These are phyloP conservation scores for Tetrapisispora pingtungensis DNA, from an alignment of 805 yeast genomes.

Conservation along the genomic window DNA sequence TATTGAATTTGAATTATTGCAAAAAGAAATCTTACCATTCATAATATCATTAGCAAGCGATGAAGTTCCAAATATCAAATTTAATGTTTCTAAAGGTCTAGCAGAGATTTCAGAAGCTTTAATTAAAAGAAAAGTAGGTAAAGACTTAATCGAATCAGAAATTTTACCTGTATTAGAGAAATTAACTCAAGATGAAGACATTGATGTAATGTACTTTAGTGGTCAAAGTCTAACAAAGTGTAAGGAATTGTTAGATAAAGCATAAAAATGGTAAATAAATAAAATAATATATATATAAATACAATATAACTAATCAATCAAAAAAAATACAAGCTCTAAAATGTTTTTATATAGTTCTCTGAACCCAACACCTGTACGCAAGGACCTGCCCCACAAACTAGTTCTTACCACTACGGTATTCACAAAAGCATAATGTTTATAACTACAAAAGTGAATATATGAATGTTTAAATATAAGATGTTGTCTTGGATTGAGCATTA, in stretches of 20 bases:
- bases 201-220: constrained; percentile 84
- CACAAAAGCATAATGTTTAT: no score
- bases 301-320: no score
- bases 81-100: constrained; percentile 85
- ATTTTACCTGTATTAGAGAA: constrained; percentile 57
- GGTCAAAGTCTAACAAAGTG: constrained; percentile 43
- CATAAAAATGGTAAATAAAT: background rate
- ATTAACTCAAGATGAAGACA: constrained; percentile 64
- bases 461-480: no score
- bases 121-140: constrained; percentile 28
- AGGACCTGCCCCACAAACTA: no score
- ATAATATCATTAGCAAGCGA: constrained; percentile 63
- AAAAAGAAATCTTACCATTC: constrained; percentile 67
- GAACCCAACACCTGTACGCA: no score
- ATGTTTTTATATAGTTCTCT: no score
- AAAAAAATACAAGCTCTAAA: no score
- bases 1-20: constrained; percentile 45
- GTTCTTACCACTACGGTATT: no score
- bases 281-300: background rate
- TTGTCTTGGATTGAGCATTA: no score
- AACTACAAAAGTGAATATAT: no score
- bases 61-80: constrained; percentile 88
- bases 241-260: constrained; percentile 6
- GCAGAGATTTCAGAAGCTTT: constrained; percentile 45
- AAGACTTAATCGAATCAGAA: constrained; percentile 36